phyloP scores from a whole-genome alignment of 2,329 filamentous ascomycete genomes.

The Fusarium nygamai region DNA sequence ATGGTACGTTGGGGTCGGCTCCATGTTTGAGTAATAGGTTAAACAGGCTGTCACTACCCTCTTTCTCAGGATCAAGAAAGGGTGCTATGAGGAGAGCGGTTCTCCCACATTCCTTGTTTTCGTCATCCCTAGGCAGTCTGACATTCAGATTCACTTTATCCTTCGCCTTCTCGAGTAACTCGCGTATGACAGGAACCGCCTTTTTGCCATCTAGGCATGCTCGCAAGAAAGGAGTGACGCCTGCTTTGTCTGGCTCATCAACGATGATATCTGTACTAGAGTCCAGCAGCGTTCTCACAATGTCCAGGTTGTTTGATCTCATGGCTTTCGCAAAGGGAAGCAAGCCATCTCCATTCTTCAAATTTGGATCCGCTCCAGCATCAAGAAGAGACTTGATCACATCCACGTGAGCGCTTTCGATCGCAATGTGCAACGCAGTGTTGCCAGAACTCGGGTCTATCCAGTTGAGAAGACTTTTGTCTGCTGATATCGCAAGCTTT shows the following conservation, averaged over 20 bases:
- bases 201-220: neutral
- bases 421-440: neutral
- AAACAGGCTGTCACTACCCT: neutral
- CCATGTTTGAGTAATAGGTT: neutral
- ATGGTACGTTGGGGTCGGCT: neutral
- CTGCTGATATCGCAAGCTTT: neutral
- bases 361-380: neutral
- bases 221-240: neutral
- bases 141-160: neutral
- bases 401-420: neutral
- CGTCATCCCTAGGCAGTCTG: neutral
- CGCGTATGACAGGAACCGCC: neutral
- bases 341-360: neutral
- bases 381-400: neutral
- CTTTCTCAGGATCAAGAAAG: neutral
- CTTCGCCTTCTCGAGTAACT: neutral
- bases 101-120: neutral
- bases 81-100: neutral
- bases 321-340: neutral
- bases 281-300: rapidly evolving
- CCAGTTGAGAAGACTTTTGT: neutral
- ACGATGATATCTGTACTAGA: rapidly evolving
- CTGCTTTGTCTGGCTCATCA: neutral
- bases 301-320: neutral
- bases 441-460: neutral